Conservation (phyloP, 1,139 yeast species). For the Scheffersomyces cryptocercus region DNA sequence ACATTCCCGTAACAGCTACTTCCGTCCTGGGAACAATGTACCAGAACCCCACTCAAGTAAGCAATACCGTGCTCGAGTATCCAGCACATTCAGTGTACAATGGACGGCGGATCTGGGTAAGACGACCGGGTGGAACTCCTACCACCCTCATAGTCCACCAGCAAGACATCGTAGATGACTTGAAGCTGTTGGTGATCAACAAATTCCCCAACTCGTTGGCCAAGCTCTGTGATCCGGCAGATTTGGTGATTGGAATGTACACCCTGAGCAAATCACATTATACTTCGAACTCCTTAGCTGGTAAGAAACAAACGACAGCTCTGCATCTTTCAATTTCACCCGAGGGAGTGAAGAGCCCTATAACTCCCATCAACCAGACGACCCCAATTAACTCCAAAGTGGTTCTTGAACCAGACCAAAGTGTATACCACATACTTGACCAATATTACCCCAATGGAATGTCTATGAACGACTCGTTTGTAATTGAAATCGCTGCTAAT, state of each 20-base stretch:
- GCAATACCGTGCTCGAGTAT: not conserved
- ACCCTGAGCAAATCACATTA: slow-evolving; percentile 3
- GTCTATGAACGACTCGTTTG: slow-evolving; percentile 65
- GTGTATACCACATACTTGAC: slow-evolving; percentile 61
- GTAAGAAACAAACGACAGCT: not conserved
- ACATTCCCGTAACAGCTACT: no score
- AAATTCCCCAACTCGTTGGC: slow-evolving; percentile 75
- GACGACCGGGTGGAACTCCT: slow-evolving; percentile 56
- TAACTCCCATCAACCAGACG: slow-evolving; percentile 6
- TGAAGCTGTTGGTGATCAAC: slow-evolving; percentile 57
- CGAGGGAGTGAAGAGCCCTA: slow-evolving; percentile 5
- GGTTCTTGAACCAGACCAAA: slow-evolving; percentile 60
- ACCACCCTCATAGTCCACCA: slow-evolving; percentile 63
- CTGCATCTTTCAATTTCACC: slow-evolving; percentile 8
- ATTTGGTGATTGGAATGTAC: slow-evolving; percentile 48
- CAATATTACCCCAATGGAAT: slow-evolving; percentile 66
- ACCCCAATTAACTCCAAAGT: slow-evolving; percentile 18
- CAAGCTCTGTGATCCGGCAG: slow-evolving; percentile 67
- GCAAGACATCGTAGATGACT: slow-evolving; percentile 68
- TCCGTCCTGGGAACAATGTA: no score
- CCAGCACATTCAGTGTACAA: not conserved
- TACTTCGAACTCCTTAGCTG: not conserved
- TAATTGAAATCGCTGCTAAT: slow-evolving; percentile 47
- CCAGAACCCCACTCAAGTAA: no score
- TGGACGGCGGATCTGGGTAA: slow-evolving; percentile 63